Base-by-base conservation (phyloP, 371 early-diverging fungal genomes). In the Funneliformis caledonium region DNA sequence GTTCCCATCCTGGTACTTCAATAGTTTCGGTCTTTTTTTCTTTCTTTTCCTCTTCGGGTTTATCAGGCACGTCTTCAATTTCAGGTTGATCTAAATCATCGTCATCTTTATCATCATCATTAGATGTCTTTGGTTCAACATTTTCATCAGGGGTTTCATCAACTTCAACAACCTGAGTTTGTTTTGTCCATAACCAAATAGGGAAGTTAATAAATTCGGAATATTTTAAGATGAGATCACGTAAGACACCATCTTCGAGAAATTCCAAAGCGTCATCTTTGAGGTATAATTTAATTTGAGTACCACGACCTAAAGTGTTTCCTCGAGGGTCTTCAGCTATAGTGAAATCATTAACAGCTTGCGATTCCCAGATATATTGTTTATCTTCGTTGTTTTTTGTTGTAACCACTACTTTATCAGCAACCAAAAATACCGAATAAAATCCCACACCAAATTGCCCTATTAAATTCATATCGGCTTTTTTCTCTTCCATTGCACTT, bases 401-500 rank as follows among this genome's bases (percentile, higher is more conserved):
- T 14, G 96, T 93, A 14, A 99, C 97, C 4, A 93, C 92, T n/a
- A 99, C 98, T 83, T 91, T 90, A 86, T 98, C 97, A n/a, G 98
- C 97, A 3, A 99, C 97, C 83, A 98, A 85, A 83, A 94, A 96
- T 65, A 93, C 93, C 31, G 92, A 96, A 88, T 99, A 99, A 86
- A 98, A 98, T 31, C 99, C 99, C 48, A 98, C 96, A 90, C 99
- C 99, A 87, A 99, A 99, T 88, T 98, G 98, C 65, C 99, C 99
- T 84, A 98, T 98, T 83, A 96, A 85, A 72, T 89, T 89, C 50
- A 84, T 91, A 75, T 92, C 93, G 50, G 87, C 85, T 31, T 88
- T 87, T 59, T 90, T 86, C 11, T 88, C 83, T 65, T 92, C 92
- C 78, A 96, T 67, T 43, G 91, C 88, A 78, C 93, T 87, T 81